These are phyloP conservation scores for Podospora comata DNA, from an alignment of 495 filamentous ascomycete species.

Conservation along the genomic window DNA sequence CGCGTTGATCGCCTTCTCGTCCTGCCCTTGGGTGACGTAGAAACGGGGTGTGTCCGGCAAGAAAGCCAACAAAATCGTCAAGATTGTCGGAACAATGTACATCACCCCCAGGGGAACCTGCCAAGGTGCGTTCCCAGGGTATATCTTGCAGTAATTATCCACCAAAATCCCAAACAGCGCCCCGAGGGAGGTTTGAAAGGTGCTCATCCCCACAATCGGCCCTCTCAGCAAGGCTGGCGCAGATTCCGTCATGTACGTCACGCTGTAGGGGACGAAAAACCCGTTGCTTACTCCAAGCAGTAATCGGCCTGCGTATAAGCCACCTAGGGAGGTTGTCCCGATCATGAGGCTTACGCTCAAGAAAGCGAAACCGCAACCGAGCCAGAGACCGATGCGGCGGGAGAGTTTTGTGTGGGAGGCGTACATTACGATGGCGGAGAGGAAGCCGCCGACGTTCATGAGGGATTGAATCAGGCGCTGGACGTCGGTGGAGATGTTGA, in stretches of 20 bases:
- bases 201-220: conserved; percentile 48
- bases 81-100: conserved; percentile 49
- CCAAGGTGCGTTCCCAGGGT: conserved; percentile 39
- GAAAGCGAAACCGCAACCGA: conserved; percentile 38
- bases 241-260: conserved; percentile 43
- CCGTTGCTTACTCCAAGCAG: conserved; percentile 48
- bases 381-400: conserved; percentile 45
- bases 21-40: conserved; percentile 36
- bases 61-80: conserved; percentile 48
- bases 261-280: conserved; percentile 46
- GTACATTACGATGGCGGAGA: conserved; percentile 37
- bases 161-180: conserved; percentile 53
- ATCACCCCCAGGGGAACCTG: conserved; percentile 53
- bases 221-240: conserved; percentile 42
- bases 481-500: conserved; percentile 39
- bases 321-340: conserved; percentile 36
- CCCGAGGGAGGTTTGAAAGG: conserved; percentile 50
- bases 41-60: conserved; percentile 57
- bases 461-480: conserved; percentile 43
- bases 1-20: conserved; percentile 32
- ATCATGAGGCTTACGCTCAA: conserved; percentile 45
- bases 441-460: conserved; percentile 41
- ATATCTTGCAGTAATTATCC: conserved; percentile 45
- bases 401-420: conserved; percentile 44
- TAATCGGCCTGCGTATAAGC: conserved; percentile 44